Conservation (phyloP, 2,329 filamentous ascomycete species). For the Cadophora sp. region DNA sequence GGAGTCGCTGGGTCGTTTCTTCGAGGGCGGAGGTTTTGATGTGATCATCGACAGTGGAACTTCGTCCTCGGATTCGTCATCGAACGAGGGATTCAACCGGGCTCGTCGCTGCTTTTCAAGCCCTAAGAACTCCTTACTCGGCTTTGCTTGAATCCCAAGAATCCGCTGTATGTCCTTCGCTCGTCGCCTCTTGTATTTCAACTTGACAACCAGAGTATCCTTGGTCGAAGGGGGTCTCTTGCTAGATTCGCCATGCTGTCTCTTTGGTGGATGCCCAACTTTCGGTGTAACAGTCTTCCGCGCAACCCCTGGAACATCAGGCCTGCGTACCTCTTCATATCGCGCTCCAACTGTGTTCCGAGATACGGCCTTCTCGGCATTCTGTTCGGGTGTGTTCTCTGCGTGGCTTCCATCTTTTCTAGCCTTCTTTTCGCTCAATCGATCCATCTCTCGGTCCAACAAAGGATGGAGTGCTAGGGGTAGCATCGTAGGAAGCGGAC, state of each 20-base stretch:
- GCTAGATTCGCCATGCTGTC: slow-evolving; percentile 34
- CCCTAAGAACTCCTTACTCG: slow-evolving; percentile 28
- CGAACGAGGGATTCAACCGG: slow-evolving; percentile 24
- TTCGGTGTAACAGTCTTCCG: slow-evolving; percentile 42
- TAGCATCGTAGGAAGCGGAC: slow-evolving; percentile 41
- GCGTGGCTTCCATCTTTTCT: slow-evolving; percentile 22
- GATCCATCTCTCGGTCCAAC: slow-evolving; percentile 42
- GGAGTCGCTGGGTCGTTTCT: slow-evolving; percentile 39
- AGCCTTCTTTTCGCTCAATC: slow-evolving; percentile 34
- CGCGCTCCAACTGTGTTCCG: slow-evolving; percentile 43
- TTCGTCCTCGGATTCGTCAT: slow-evolving; percentile 47
- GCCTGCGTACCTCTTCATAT: slow-evolving; percentile 43
- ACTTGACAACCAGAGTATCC: slow-evolving; percentile 39
- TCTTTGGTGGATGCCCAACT: slow-evolving; percentile 44
- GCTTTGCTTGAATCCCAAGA: slow-evolving; percentile 37
- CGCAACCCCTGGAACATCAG: slow-evolving; percentile 45
- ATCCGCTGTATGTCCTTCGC: slow-evolving; percentile 41
- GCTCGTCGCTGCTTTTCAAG: slow-evolving; percentile 33
- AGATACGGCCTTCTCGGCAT: slow-evolving; percentile 19
- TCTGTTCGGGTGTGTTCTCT: slow-evolving; percentile 12
- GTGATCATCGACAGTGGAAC: slow-evolving; percentile 41
- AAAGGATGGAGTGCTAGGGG: slow-evolving; percentile 43
- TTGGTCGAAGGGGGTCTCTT: slow-evolving; percentile 26
- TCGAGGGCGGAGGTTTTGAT: slow-evolving; percentile 20
- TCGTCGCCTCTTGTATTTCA: slow-evolving; percentile 43